Base-by-base conservation (phyloP, 371 early-diverging fungal genomes). In the Mucor irregularis region DNA sequence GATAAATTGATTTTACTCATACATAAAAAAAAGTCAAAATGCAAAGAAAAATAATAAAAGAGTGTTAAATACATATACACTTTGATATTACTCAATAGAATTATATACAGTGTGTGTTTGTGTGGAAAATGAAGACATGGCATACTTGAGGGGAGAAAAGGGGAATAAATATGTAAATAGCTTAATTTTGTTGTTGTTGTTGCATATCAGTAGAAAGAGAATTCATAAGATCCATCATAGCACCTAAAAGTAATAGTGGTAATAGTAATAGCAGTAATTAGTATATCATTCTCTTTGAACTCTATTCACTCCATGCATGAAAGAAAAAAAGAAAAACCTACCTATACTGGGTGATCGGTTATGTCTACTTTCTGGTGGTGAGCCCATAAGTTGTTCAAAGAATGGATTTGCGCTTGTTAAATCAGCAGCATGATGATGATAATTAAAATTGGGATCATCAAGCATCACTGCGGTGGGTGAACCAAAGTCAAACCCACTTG, bases 191-290 rank as follows among this genome's bases (percentile, higher is more conserved):
- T 9, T 28, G 10, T 44, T 42, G 30, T 26, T 34, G 21, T 28
- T 46, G 31, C 26, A 59, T 47, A 47, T 54, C 56, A 4, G 61
- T 71, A 24, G 68, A 62, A 10, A 71, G 50, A 10, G 68, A 58
- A 44, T 52, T 55, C 68, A 71, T 68, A 16, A 71, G 53, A 29
- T 65, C 66, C 69, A 66, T 59, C 69, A 69, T 69, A 19, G 58
- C 52, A 53, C 61, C 66, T 67, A 59, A 33, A 14, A 5, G 14
- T 10, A 30, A 30, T 10, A 16, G 16, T 30, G 14, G 11, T 19
- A 5, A 30, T 5, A 10, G 5, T 17, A 31, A 31, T 11, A 9
- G 3, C 30, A 5, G 16, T 0, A 8, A 29, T 29, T 11, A 8
- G 13, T 16, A 10, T 14, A 2, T 26, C 4, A 4, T 13, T 44